Conservation (phyloP, 2,329 filamentous ascomycete genomes). For the Podosphaera aphanis region DNA sequence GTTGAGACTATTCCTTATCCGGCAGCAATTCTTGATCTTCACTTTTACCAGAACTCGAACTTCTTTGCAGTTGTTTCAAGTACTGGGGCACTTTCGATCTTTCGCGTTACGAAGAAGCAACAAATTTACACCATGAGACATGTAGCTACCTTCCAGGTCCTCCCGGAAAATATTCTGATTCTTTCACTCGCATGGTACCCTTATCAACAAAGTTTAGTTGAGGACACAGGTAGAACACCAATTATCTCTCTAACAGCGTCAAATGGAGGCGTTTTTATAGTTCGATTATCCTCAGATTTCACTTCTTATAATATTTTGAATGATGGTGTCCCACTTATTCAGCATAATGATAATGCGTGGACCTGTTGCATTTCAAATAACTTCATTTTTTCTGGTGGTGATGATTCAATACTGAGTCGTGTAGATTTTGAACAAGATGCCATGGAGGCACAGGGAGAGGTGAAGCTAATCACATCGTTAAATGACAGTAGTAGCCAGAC, state of each 20-base stretch:
- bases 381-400: neutral
- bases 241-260: neutral
- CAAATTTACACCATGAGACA: neutral
- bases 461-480: too few relatives aligned
- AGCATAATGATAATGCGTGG: slow-evolving; percentile 1
- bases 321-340: neutral
- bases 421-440: neutral
- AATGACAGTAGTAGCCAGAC: neutral
- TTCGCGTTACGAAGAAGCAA: neutral
- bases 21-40: slow-evolving; percentile 1
- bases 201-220: neutral
- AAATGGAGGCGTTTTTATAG: neutral
- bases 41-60: slow-evolving; percentile 1
- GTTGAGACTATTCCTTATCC: neutral
- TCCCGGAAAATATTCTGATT: neutral
- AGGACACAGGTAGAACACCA: neutral
- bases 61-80: neutral
- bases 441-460: neutral
- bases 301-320: neutral
- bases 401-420: slow-evolving; percentile 1
- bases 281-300: neutral
- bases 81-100: slow-evolving; percentile 1
- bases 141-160: neutral
- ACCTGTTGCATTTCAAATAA: neutral
- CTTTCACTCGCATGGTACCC: neutral